Percentiles rank a stretch among this genome's conserved stretches.
phyloP scores from a whole-genome alignment of 306 rosid genomes.

The Quercus parvula region DNA sequence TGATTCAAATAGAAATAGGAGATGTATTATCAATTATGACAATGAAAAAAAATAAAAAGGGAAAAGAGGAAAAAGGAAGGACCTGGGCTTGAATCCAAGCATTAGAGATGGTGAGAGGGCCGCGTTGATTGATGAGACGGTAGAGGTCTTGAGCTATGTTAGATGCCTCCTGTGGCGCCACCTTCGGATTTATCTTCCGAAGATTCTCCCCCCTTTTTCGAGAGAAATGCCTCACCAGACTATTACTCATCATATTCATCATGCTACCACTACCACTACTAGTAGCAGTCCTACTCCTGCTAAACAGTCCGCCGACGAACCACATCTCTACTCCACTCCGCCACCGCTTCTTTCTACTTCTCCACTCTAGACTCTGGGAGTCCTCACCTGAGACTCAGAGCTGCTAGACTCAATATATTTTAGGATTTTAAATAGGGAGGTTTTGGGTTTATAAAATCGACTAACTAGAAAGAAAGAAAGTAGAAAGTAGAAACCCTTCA shows the following conservation, averaged over 20 bases:
- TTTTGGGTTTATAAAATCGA: too few species aligned
- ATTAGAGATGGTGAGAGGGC: constrained; percentile 43
- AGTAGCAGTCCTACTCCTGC: not conserved
- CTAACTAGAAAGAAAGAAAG: too few species aligned
- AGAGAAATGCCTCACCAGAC: constrained; percentile 41
- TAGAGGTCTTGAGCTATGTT: constrained; percentile 41
- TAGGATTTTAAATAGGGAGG: too few species aligned
- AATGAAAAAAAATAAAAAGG: not conserved
- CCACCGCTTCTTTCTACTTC: not conserved
- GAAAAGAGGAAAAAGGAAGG: not conserved
- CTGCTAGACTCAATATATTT: too few species aligned
- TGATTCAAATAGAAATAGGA: too few species aligned
- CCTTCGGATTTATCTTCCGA: constrained; percentile 46
- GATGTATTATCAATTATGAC: too few species aligned
- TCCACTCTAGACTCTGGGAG: too few species aligned
- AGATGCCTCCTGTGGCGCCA: constrained; percentile 44
- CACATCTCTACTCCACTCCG: not conserved
- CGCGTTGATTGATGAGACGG: constrained; percentile 37
- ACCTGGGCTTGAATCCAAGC: constrained; percentile 53
- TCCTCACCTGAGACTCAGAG: too few species aligned
- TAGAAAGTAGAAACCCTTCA: not conserved
- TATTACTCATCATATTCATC: not conserved
- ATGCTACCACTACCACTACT: not conserved
- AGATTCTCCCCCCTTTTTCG: constrained; percentile 46
- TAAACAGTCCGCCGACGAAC: not conserved